Evolutionary conservation across 441 rosid species (phyloP).

Genomic region (Syzygium syzygioides): DNA sequence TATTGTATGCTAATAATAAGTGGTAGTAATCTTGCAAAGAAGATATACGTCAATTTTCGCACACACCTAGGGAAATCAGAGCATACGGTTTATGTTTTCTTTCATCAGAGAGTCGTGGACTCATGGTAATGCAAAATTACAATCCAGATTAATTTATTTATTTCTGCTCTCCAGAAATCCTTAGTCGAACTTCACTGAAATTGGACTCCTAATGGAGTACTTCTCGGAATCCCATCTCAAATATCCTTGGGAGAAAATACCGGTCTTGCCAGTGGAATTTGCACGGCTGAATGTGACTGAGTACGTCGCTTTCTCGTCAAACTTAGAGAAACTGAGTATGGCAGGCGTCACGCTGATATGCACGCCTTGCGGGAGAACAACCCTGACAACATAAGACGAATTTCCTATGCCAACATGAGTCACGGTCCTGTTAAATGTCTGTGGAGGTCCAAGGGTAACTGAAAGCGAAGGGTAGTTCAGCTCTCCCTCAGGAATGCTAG

Average conservation of each 20-base stretch:
- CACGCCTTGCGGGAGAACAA: background rate
- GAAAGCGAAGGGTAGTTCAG: background rate
- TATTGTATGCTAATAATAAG: background rate
- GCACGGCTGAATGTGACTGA: background rate
- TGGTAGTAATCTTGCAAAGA: background rate
- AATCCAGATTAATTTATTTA: background rate
- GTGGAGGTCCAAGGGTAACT: background rate
- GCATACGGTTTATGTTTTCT: background rate
- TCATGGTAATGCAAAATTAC: background rate
- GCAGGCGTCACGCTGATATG: background rate
- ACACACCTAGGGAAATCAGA: background rate
- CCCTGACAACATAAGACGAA: background rate
- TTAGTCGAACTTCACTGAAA: background rate
- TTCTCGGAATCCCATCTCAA: background rate
- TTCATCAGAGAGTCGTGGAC: background rate
- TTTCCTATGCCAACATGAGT: background rate
- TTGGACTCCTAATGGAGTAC: background rate
- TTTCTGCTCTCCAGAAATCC: background rate
- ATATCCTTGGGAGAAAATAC: background rate
- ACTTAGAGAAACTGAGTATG: background rate
- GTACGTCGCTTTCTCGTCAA: background rate
- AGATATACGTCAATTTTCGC: background rate
- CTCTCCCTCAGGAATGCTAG: background rate
- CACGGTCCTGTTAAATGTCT: background rate
- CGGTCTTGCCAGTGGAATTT: background rate